Percentiles rank a stretch among this genome's conserved stretches.
Conservation (phyloP, 1,284 basidiomycete species). For the Apiotrichum akiyoshidainum region DNA sequence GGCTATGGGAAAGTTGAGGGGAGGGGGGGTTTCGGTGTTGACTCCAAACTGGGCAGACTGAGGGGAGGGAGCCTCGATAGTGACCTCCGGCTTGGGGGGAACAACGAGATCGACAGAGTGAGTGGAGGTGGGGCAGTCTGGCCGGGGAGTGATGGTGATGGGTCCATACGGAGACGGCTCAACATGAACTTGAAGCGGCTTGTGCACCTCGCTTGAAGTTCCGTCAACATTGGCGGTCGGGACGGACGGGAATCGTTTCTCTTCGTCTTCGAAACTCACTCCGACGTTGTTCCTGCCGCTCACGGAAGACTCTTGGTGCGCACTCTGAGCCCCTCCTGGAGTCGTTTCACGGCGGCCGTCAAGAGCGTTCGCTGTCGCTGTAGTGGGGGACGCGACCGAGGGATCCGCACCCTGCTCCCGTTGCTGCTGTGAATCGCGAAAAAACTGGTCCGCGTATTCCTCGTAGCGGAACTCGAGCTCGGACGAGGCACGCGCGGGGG, state of each 20-base stretch:
- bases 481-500: conserved; percentile 18
- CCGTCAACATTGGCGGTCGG: conserved; percentile 6
- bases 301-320: conserved; percentile 2
- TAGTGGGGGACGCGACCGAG: not conserved
- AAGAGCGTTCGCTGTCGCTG: not conserved
- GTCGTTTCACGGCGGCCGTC: conserved; percentile 4
- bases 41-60: not conserved
- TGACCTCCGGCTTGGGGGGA: not conserved
- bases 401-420: not conserved
- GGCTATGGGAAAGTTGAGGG: conserved; percentile 4
- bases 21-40: conserved; percentile 23
- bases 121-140: not conserved
- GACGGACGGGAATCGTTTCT: conserved; percentile 7
- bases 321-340: not conserved
- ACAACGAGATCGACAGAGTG: not conserved
- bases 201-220: not conserved
- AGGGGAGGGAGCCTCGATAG: conserved; percentile 9
- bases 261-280: conserved; percentile 6
- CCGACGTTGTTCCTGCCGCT: not conserved
- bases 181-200: conserved; percentile 37
- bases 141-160: not conserved
- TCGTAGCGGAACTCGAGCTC: conserved; percentile 24
- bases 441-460: conserved; percentile 20
- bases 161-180: conserved; percentile 36
- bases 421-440: conserved; percentile 8